phyloP scores from a whole-genome alignment of 257 asterid species.

The Solanum infundibuliforme region DNA sequence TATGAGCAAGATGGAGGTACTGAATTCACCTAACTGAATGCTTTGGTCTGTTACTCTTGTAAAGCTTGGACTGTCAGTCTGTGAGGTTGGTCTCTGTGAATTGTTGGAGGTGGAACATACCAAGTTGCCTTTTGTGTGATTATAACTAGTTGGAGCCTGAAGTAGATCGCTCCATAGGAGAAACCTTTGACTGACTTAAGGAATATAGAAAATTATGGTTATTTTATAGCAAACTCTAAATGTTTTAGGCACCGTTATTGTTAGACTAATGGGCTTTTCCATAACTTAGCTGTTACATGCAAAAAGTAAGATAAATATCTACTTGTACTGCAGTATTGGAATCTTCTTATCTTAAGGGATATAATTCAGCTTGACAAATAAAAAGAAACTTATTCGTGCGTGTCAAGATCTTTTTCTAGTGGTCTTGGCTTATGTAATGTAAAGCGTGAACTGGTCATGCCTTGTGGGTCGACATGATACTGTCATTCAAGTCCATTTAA shows the following conservation, averaged over 20 bases:
- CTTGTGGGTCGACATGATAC: not conserved
- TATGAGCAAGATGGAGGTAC: slow-evolving; percentile 79
- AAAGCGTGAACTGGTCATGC: not conserved
- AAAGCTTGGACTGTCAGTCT: not conserved
- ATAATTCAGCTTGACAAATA: not conserved
- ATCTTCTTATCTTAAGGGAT: not conserved
- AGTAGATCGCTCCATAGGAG: not conserved
- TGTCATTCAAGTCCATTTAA: not conserved
- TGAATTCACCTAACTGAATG: not conserved
- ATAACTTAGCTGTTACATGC: not conserved
- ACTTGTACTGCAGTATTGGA: not conserved
- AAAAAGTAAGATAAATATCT: not conserved
- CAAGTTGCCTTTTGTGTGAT: not conserved
- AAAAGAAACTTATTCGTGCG: not conserved
- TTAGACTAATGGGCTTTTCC: not conserved
- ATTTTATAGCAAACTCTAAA: not conserved
- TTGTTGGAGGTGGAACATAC: not conserved
- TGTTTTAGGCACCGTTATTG: not conserved
- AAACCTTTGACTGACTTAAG: not conserved
- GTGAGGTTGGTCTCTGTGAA: not conserved
- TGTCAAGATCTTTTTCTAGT: not conserved
- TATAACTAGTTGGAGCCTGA: not conserved
- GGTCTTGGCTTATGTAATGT: not conserved
- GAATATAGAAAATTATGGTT: not conserved
- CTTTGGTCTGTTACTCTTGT: not conserved